Evolutionary conservation across 2,329 filamentous ascomycete species (phyloP), one percentile per base, ranked within the genome.

Genomic region (Fusarium subglutinans): DNA sequence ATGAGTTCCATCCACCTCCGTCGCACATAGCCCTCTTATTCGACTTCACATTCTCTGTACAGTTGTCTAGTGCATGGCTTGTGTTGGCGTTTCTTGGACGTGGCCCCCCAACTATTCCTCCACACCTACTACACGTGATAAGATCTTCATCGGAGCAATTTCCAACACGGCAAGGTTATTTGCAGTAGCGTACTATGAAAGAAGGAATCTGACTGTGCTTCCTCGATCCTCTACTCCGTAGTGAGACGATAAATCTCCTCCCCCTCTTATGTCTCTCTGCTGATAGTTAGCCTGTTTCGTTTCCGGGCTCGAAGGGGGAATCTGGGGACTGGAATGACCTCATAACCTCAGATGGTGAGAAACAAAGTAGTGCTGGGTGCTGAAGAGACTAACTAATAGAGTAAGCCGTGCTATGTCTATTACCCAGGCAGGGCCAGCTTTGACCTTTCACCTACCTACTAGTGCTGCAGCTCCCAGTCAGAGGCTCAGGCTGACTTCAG

Each of bases 111-210:
- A 57, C 61, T 65, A 54, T 55, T 65, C 63, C 64, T 76, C 76
- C 74, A 75, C 76, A 68, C 40, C 60, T 40, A 70, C 60, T 40
- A 70, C 75, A 78, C 74, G 75, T 78, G 76, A 78, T 70, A 64
- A 58, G 76, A 78, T 78, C 76, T 76, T 76, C 76, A 76, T 66
- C 70, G 70, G 44, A 70, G 59, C 59, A 77, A 77, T 77, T 77
- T 74, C 53, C 57, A 69, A 66, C 18, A 63, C 26, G 33, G 48
- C 68, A 74, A 74, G 67, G 71, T 72, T 63, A 69, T 61, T 50
- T 68, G 55, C 45, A 45, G 66, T 68, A 59, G 66, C 59, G 59
- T 35, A 65, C 45, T 51, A 37, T 35, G 53, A 59, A 37, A 68
- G 48, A 51, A 37, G 28, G 44, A 53, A 57, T 56, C 62, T 71